phyloP scores from a whole-genome alignment of 1,284 basidiomycete species.

The Trametes sp. region DNA sequence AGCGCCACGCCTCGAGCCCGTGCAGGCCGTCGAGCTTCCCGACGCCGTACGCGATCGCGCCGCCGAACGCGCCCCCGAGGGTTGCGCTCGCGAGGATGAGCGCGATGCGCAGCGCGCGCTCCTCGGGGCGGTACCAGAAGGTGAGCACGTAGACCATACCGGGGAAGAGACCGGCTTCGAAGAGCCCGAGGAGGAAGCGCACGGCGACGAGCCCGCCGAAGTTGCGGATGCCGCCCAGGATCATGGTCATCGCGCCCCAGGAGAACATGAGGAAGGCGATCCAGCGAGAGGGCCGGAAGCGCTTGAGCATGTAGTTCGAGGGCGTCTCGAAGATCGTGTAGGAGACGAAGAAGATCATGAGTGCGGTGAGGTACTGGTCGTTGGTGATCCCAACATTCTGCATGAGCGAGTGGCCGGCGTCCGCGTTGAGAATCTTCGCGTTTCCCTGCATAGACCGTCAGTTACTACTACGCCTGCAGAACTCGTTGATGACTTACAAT shows the following conservation, averaged over 20 bases:
- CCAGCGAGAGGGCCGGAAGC: slow-evolving; percentile 45
- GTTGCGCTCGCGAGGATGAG: slow-evolving; percentile 49
- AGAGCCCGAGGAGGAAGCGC: slow-evolving; percentile 66
- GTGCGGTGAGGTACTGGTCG: slow-evolving; percentile 45
- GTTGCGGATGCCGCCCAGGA: slow-evolving; percentile 43
- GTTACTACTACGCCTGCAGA: background rate
- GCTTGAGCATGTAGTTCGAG: slow-evolving; percentile 53
- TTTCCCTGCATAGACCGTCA: slow-evolving; percentile 39
- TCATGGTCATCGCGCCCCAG: slow-evolving; percentile 51
- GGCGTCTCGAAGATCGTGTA: slow-evolving; percentile 49
- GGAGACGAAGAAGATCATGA: slow-evolving; percentile 49
- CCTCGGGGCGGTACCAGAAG: slow-evolving; percentile 50
- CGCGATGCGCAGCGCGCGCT: slow-evolving; percentile 49
- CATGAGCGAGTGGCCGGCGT: slow-evolving; percentile 43
- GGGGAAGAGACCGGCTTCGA: slow-evolving; percentile 72
- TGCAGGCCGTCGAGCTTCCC: slow-evolving; percentile 42
- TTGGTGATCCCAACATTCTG: slow-evolving; percentile 42
- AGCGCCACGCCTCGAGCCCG: slow-evolving; percentile 47
- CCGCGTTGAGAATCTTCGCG: slow-evolving; percentile 46
- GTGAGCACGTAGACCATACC: slow-evolving; percentile 57
- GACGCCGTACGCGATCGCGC: slow-evolving; percentile 49
- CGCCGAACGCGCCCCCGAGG: slow-evolving; percentile 53
- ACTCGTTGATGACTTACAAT: slow-evolving; percentile 36
- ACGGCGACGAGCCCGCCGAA: slow-evolving; percentile 50
- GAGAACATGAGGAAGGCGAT: slow-evolving; percentile 49